These are phyloP conservation scores for California macrophylla DNA, from an alignment of 441 rosid genomes.

Conservation along the genomic window DNA sequence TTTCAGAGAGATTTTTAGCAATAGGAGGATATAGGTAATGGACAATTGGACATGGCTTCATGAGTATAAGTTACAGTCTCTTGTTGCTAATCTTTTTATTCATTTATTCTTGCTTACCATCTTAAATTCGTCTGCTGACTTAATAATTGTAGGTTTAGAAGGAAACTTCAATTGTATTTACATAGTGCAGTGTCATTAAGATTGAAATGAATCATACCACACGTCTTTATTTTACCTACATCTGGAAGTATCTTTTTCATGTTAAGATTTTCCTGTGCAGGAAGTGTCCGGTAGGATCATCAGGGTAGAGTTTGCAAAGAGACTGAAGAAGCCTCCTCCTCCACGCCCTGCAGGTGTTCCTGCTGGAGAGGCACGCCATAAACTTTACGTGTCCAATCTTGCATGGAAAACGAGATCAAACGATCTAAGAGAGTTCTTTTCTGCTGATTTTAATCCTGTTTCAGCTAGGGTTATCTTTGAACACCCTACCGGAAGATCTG, in stretches of 20 bases:
- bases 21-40: neutral
- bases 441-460: slow-evolving; percentile 43
- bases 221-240: neutral
- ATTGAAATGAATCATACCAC: neutral
- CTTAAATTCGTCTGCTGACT: neutral
- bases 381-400: slow-evolving; percentile 71
- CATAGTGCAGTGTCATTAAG: neutral
- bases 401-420: slow-evolving; percentile 81
- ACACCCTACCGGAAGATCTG: slow-evolving; percentile 50
- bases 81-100: neutral
- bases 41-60: neutral
- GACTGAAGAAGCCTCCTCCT: slow-evolving; percentile 45
- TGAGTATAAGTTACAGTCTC: neutral
- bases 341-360: slow-evolving; percentile 17
- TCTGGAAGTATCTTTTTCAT: neutral
- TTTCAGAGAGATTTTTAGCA: neutral
- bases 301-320: slow-evolving; percentile 62
- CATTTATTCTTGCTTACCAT: neutral
- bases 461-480: slow-evolving; percentile 64
- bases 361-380: slow-evolving; percentile 47
- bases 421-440: slow-evolving; percentile 63
- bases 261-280: slow-evolving; percentile 28
- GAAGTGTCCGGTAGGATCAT: slow-evolving; percentile 64
- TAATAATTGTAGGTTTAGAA: neutral
- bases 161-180: neutral